Evolutionary conservation across 192 early-diverging fungal genomes (phyloP).

Genomic region (Coemansia sp.): DNA sequence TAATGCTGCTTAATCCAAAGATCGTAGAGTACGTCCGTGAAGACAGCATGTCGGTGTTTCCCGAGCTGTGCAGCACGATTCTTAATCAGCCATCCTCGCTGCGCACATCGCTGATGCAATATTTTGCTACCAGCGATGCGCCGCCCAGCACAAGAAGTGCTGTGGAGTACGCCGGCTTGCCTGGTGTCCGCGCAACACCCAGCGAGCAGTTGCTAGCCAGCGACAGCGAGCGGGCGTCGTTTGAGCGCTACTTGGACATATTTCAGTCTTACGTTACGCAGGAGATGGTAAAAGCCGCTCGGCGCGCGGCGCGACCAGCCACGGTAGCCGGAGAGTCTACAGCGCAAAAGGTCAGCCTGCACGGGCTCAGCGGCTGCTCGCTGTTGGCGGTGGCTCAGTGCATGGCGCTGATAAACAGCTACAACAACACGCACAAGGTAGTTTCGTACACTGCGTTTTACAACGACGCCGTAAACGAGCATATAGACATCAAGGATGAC

Average conservation of each 20-base stretch:
- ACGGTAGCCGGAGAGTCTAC: slow-evolving; percentile 5
- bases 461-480: slow-evolving; percentile 66
- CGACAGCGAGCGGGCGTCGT: slow-evolving; percentile 9
- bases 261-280: slow-evolving; percentile 43
- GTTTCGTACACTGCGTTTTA: slow-evolving; percentile 67
- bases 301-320: slow-evolving; percentile 4
- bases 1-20: slow-evolving; percentile 40
- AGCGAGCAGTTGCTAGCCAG: neutral
- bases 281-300: slow-evolving; percentile 21
- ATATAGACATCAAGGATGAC: slow-evolving; percentile 74
- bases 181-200: neutral
- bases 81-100: slow-evolving; percentile 26
- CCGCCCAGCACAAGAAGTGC: neutral
- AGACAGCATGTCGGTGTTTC: slow-evolving; percentile 25
- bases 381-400: slow-evolving; percentile 32
- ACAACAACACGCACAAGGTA: slow-evolving; percentile 59
- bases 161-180: neutral
- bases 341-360: slow-evolving; percentile 33
- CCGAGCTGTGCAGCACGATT: slow-evolving; percentile 45
- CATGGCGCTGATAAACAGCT: slow-evolving; percentile 52
- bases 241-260: slow-evolving; percentile 21
- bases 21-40: slow-evolving; percentile 33
- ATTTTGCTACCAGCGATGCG: slow-evolving; percentile 14
- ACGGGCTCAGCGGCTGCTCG: slow-evolving; percentile 19
- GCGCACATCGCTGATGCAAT: slow-evolving; percentile 30